phyloP scores from a whole-genome alignment of 148 eudicot genomes.

The Vaccinium corymbosum region DNA sequence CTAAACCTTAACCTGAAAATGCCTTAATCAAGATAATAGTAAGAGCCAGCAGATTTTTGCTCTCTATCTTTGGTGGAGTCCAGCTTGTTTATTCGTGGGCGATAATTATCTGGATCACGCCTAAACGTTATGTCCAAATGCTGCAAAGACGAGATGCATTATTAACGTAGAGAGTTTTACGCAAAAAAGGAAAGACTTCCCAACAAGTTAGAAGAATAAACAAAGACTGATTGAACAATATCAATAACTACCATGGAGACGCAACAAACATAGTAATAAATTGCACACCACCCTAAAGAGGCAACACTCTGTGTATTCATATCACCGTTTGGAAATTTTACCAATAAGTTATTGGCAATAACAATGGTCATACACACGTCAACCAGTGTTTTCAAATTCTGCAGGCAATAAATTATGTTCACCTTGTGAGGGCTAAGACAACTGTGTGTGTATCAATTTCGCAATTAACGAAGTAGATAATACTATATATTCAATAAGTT shows the following conservation, averaged over 20 bases:
- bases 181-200: neutral
- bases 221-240: neutral
- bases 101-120: conserved; percentile 87
- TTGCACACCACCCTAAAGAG: neutral
- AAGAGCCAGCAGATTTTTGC: conserved; percentile 91
- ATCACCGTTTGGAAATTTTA: neutral
- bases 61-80: conserved; percentile 95
- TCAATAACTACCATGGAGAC: neutral
- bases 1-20: neutral
- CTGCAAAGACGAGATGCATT: conserved; percentile 23
- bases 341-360: neutral
- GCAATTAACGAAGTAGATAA: neutral
- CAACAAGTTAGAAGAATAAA: neutral
- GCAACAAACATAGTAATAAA: neutral
- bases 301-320: neutral
- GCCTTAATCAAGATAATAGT: conserved; percentile 66
- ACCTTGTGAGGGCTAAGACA: neutral
- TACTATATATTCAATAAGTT: neutral
- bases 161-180: neutral
- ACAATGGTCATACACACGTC: neutral
- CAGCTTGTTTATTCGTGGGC: conserved; percentile 86
- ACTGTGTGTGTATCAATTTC: neutral
- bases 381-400: neutral
- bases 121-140: conserved; percentile 89
- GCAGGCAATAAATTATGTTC: neutral